Conservation (phyloP, 1,139 yeast genomes). For the Candida sp. region DNA sequence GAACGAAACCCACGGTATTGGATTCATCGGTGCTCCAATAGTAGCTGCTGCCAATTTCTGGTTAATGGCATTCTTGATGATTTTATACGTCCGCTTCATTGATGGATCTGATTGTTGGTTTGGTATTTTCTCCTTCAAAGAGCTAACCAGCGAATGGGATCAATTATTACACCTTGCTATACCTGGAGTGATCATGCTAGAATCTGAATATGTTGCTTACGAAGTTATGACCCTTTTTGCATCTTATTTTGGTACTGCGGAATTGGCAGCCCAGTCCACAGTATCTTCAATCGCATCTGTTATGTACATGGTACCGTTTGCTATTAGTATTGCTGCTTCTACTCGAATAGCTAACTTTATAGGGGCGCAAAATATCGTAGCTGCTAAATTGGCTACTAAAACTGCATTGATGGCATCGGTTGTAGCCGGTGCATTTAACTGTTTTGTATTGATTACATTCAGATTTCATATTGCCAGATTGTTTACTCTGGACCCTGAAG, state of each 20-base stretch:
- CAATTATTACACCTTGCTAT: conserved; percentile 57
- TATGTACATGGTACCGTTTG: conserved; percentile 84
- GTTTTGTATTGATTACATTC: conserved; percentile 48
- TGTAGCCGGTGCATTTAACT: conserved; percentile 55
- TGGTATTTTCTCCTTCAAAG: conserved; percentile 44
- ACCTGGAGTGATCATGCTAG: conserved; percentile 73
- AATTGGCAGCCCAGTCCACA: conserved; percentile 87
- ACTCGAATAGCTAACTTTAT: conserved; percentile 86
- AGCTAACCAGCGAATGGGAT: conserved; percentile 58
- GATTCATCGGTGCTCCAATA: conserved; percentile 70
- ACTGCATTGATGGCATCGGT: conserved; percentile 63
- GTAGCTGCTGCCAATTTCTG: conserved; percentile 71
- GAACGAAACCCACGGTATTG: conserved; percentile 58
- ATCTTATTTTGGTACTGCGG: conserved; percentile 77
- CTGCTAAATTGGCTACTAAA: conserved; percentile 63
- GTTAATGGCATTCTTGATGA: conserved; percentile 56
- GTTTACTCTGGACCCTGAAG: conserved; percentile 70
- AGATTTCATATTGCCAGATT: conserved; percentile 57
- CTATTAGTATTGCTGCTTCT: conserved; percentile 81
- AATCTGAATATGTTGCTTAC: conserved; percentile 72
- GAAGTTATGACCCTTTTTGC: conserved; percentile 71
- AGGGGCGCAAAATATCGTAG: conserved; percentile 67
- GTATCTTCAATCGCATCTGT: conserved; percentile 79
- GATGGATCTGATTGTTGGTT: conserved; percentile 77
- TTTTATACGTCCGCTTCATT: conserved; percentile 51